Evolutionary conservation across 495 filamentous ascomycete genomes (phyloP), one percentile per base, ranked within the genome.

Genomic region (Parachaetomium inaequale): DNA sequence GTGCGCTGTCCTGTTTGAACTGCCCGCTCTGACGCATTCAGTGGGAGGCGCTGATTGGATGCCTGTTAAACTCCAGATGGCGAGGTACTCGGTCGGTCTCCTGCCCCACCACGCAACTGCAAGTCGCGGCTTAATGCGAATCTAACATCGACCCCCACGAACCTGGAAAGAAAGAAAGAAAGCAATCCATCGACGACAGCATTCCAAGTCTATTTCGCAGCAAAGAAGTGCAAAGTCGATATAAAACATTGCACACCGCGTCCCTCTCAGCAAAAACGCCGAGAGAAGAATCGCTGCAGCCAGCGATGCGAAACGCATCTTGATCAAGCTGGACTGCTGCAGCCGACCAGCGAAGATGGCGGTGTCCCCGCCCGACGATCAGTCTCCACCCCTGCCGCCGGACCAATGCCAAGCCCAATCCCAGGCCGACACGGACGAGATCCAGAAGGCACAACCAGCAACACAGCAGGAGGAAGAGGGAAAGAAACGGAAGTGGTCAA

Each of bases 291-390:
- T 7, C 15, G 29, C 6, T n/a, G 52, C 55, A 36, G 28, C 2
- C 26, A 59, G 17, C 34, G 17, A 26, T 15, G 21, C 55, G 31
- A 54, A 23, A 3, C 31, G 50, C 28, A 53, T 7, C 19, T 17
- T 31, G 49, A 51, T n/a, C 28, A 5, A 23, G 12, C 51, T n/a
- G n/a, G n/a, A n/a, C n/a, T n/a, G n/a, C n/a, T n/a, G n/a, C n/a
- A n/a, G 31, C 17, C 19, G 7, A 36, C 12, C 29, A 25, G 15
- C 32, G 19, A 38, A 54, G 31, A 65, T 65, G 63, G 63, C 63
- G 52, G 63, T 65, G 58, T 46, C 58, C 29, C 26, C 2, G 51
- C 23, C n/a, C 29, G 28, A 10, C 2, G 19, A 47, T 26, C 36
- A 8, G 34, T 32, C 63, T 31, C 45, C 45, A 49, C 45, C 45